Base-by-base conservation (phyloP, 2,329 filamentous ascomycete genomes). In the Aulographum hederae region DNA sequence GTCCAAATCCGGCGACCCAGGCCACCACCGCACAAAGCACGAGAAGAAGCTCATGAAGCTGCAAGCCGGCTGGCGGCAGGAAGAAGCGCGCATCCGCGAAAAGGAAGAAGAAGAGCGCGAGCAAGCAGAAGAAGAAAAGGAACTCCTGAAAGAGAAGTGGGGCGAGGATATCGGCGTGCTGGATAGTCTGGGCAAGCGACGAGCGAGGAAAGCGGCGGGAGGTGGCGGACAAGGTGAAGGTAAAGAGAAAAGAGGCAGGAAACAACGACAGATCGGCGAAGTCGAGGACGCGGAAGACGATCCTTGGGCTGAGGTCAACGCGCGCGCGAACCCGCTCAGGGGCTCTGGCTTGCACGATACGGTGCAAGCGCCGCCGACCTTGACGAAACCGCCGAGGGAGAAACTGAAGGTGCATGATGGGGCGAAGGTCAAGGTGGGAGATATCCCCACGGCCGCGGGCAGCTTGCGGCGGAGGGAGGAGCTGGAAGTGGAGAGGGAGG, bases 61-160 rank as follows among this genome's bases (percentile, higher is more conserved):
- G 47, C 68, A 73, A 39, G 52, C 53, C 6, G 58, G 65, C 15
- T 74, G 71, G 69, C 60, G 66, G 19, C 56, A 63, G 37, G 61
- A 63, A 29, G 65, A 69, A 19, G 56, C 48, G 14, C 49, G 53
- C 34, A 54, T 64, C 61, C 73, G 74, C 43, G 79, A 79, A 46
- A 65, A 81, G 40, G 81, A 85, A 48, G 74, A 77, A 28, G 79
- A 86, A 42, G 84, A 78, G 66, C 61, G 67, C 32, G 73, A 73
- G 41, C 67, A 76, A 43, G 76, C 78, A 15, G 59, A 58, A 32
- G 61, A 69, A 42, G 67, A 66, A 33, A 72, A 76, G 28, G 63
- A 68, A 33, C 60, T 67, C 45, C 51, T 62, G 31, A 75, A 79
- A 31, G 69, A 74, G 36, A 54, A 69, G 31, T 72, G 77, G 43